Evolutionary conservation across 352 stramenopile genomes (phyloP), one percentile per base, ranked within the genome.

Genomic region (Blastocystis sp.): DNA sequence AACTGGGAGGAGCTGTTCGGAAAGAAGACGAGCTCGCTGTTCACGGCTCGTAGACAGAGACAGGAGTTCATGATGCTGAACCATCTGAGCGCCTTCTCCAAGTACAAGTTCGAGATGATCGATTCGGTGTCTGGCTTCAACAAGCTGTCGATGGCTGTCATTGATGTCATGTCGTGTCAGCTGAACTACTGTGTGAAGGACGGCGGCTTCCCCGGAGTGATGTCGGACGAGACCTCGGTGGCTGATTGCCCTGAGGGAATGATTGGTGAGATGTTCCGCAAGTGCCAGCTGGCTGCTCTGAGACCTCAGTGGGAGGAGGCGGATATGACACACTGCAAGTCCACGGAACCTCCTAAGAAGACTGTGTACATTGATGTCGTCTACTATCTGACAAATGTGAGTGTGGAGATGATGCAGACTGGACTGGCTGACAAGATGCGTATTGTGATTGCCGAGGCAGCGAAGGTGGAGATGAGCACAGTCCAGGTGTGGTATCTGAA

Each of bases 151-250:
- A 16, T 81, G 3, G 18, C 69, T 54, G 40, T 29, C 11, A 67
- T 81, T 4, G 49, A 81, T 67, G 9, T 81, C 18, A 21, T 24
- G 34, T 54, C 40, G 21, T 81, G 34, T 24, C 24, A 46, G 29
- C 27, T 81, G 29, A 32, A 64, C n/a, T 81, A 81, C 32, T 81
- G 69, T 34, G 42, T 48, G 38, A 81, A 59, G 49, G 40, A 57
- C 24, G 69, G 40, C n/a, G 7, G n/a, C 9, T 81, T 38, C 29
- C 49, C 32, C 29, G 54, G 69, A 24, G 49, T 61, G n/a, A 29
- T 46, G 36, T 21, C 69, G 0, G 69, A 32, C 42, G 69, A 67
- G 18, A 81, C 69, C 6, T 40, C 38, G 34, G 34, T 67, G 4
- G 34, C 42, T 44, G 18, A 44, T 67, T 81, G 69, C 32, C 42